phyloP scores from a whole-genome alignment of 2,329 filamentous ascomycete species.

The Sporothrix phasma region DNA sequence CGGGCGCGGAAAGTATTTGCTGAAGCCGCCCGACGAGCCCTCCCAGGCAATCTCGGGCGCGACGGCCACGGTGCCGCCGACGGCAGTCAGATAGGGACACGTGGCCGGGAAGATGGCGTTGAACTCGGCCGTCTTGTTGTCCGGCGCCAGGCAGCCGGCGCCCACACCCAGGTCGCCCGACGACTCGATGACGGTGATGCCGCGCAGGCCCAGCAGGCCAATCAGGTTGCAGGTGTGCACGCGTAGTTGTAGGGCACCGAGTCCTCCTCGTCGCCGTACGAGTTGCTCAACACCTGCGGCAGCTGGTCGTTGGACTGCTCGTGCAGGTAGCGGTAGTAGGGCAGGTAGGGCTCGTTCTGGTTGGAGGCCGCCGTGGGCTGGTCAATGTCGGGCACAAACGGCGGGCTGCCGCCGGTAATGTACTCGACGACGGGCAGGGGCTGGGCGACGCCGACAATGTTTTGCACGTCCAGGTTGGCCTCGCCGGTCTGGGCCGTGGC shows the following conservation, averaged over 20 bases:
- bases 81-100: constrained; percentile 52
- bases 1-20: constrained; percentile 35
- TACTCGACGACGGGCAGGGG: constrained; percentile 28
- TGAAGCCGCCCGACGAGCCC: constrained; percentile 46
- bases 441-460: constrained; percentile 43
- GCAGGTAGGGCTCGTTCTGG: constrained; percentile 57
- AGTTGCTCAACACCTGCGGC: constrained; percentile 57
- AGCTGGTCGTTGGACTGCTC: constrained; percentile 42
- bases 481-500: constrained; percentile 32
- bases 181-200: constrained; percentile 56
- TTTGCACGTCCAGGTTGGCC: constrained; percentile 55
- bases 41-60: constrained; percentile 42
- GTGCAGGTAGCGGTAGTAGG: constrained; percentile 51
- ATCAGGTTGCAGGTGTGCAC: constrained; percentile 45
- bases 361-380: constrained; percentile 29
- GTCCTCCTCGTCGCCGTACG: constrained; percentile 57
- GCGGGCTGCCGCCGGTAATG: constrained; percentile 23
- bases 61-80: constrained; percentile 44
- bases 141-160: constrained; percentile 21
- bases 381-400: constrained; percentile 24
- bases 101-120: constrained; percentile 30
- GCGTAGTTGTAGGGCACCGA: constrained; percentile 48
- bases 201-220: constrained; percentile 53
- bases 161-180: constrained; percentile 45
- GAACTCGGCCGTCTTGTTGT: constrained; percentile 29